phyloP scores from a whole-genome alignment of 139 green algal species.

The Coelastrella sp. region DNA sequence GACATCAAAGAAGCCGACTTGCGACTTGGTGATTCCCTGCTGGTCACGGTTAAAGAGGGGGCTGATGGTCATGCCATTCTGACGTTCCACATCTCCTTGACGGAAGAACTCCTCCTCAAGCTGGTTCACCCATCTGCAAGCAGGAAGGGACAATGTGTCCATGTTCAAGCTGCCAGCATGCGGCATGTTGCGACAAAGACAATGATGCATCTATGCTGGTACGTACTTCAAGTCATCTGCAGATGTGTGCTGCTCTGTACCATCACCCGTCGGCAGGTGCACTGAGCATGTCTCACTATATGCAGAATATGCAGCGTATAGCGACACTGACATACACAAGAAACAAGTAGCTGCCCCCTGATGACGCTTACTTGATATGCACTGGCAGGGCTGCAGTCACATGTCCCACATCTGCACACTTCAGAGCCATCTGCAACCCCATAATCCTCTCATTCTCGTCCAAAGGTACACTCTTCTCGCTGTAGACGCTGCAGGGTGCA shows the following conservation, averaged over 20 bases:
- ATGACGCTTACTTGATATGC: conserved; percentile 69
- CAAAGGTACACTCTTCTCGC: neutral
- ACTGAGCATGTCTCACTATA: no score
- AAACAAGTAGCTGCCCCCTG: no score
- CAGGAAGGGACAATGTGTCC: no score
- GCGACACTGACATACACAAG: no score
- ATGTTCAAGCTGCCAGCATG: no score
- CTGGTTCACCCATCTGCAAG: conserved; percentile 72
- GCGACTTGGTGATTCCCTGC: conserved; percentile 69
- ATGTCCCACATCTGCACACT: conserved; percentile 74
- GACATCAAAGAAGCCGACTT: conserved; percentile 80
- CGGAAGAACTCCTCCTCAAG: conserved; percentile 78
- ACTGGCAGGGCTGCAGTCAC: conserved; percentile 57
- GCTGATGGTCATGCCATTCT: conserved; percentile 56
- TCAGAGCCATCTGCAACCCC: conserved; percentile 65
- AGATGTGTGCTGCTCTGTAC: no score
- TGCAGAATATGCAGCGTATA: no score
- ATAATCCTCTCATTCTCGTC: neutral
- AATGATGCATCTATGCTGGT: no score
- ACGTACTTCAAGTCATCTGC: no score
- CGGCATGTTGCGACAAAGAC: no score
- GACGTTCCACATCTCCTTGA: conserved; percentile 66
- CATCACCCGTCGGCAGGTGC: no score
- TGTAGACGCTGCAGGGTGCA: conserved; percentile 55
- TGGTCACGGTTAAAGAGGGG: conserved; percentile 73